phyloP scores from a whole-genome alignment of 129 eudicot genomes.

The Lactuca sativa region DNA sequence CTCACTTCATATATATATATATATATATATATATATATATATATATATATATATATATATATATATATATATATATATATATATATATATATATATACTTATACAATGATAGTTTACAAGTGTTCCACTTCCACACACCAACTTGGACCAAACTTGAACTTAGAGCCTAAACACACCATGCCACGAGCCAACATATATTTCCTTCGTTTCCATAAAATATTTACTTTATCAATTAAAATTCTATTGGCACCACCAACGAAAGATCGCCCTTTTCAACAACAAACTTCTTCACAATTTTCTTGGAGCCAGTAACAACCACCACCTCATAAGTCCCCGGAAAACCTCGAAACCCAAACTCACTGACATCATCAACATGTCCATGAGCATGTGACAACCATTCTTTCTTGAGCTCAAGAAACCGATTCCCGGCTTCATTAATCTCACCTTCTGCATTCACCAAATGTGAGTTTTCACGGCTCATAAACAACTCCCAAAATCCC shows the following conservation, averaged over 20 bases:
- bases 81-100: too few relatives aligned
- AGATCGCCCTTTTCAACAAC: conserved; percentile 66
- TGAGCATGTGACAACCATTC: conserved; percentile 79
- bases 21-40: too few relatives aligned
- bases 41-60: too few relatives aligned
- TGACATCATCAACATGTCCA: conserved; percentile 61
- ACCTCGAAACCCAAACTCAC: conserved; percentile 69
- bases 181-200: background rate
- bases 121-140: background rate
- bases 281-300: conserved; percentile 58
- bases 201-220: background rate
- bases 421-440: conserved; percentile 72
- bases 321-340: conserved; percentile 73
- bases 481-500: conserved; percentile 98
- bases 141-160: background rate
- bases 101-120: background rate
- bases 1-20: too few relatives aligned
- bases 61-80: too few relatives aligned
- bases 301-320: conserved; percentile 24
- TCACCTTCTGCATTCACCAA: conserved; percentile 93
- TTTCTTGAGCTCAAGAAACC: conserved; percentile 61
- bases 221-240: conserved; percentile 26
- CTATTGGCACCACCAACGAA: conserved; percentile 49
- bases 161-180: background rate
- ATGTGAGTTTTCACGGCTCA: conserved; percentile 79